These are phyloP conservation scores for Saccharomycopsis sp. DNA, from an alignment of 805 yeast species.

Conservation along the genomic window DNA sequence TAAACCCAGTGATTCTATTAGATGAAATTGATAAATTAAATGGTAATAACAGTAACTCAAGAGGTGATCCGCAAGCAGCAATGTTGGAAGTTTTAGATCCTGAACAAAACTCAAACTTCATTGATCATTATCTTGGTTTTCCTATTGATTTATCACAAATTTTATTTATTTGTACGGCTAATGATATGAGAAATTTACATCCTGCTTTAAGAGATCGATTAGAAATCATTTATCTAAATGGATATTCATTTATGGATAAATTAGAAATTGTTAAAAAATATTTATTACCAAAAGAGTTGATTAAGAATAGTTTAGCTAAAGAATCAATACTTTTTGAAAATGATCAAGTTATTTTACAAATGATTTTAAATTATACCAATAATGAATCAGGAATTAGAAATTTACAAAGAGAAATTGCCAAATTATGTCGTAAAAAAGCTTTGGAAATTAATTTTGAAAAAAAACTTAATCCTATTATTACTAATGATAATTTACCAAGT, in stretches of 20 bases:
- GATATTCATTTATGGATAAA: constrained; percentile 74
- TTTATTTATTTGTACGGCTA: constrained; percentile 78
- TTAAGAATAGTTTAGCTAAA: constrained; percentile 49
- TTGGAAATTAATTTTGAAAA: constrained; percentile 44
- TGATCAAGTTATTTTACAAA: constrained; percentile 44
- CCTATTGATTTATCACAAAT: constrained; percentile 79
- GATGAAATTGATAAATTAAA: constrained; percentile 82
- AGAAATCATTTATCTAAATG: constrained; percentile 70
- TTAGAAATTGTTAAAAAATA: constrained; percentile 57
- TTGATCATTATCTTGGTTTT: constrained; percentile 77
- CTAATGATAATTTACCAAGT: constrained; percentile 46
- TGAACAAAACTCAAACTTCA: constrained; percentile 68
- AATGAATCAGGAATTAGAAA: constrained; percentile 82
- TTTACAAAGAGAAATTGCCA: constrained; percentile 63
- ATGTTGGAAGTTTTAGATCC: constrained; percentile 83
- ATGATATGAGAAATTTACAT: constrained; percentile 59
- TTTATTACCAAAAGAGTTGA: constrained; percentile 65
- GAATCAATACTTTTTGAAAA: constrained; percentile 21
- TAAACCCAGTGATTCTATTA: constrained; percentile 74
- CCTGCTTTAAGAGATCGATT: constrained; percentile 75
- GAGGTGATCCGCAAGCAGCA: constrained; percentile 89
- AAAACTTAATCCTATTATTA: constrained; percentile 27
- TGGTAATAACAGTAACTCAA: constrained; percentile 28
- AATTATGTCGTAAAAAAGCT: constrained; percentile 74
- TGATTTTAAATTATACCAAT: constrained; percentile 56